These are phyloP conservation scores for Gossypium laxum DNA, from an alignment of 441 rosid species.

Conservation along the genomic window DNA sequence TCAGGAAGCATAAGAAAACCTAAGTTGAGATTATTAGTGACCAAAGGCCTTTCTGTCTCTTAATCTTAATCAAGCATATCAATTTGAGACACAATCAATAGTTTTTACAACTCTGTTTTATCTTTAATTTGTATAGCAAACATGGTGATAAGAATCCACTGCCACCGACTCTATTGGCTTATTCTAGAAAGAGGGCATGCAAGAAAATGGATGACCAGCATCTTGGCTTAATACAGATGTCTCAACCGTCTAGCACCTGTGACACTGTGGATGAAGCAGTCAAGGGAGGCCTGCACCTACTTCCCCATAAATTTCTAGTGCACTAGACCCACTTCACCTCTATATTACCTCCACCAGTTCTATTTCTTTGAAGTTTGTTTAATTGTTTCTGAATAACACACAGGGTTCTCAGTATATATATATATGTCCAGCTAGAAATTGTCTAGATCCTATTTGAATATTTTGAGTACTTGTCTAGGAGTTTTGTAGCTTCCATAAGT, in stretches of 20 bases:
- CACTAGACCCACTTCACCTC: neutral
- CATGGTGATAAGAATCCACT: neutral
- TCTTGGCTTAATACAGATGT: neutral
- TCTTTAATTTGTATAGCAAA: neutral
- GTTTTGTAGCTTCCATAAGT: neutral
- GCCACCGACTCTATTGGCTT: neutral
- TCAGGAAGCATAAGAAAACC: neutral
- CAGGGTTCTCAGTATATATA: neutral
- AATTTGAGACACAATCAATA: conserved; percentile 1
- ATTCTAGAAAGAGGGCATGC: neutral
- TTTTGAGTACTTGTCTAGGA: neutral
- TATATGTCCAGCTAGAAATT: neutral
- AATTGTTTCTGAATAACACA: neutral
- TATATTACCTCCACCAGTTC: neutral
- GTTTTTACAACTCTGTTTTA: neutral
- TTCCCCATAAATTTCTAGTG: neutral
- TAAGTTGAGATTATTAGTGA: neutral
- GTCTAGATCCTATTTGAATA: neutral
- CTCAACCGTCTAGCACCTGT: neutral
- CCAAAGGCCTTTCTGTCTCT: neutral
- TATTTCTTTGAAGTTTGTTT: neutral
- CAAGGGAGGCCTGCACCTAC: neutral
- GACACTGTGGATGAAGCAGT: neutral
- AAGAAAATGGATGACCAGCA: neutral
- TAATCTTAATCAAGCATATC: neutral